A percentile compares a stretch with the other conserved stretches of the same genome.
phyloP scores from a whole-genome alignment of 2,329 filamentous ascomycete species.

The Dryadomyces sulphureus region DNA sequence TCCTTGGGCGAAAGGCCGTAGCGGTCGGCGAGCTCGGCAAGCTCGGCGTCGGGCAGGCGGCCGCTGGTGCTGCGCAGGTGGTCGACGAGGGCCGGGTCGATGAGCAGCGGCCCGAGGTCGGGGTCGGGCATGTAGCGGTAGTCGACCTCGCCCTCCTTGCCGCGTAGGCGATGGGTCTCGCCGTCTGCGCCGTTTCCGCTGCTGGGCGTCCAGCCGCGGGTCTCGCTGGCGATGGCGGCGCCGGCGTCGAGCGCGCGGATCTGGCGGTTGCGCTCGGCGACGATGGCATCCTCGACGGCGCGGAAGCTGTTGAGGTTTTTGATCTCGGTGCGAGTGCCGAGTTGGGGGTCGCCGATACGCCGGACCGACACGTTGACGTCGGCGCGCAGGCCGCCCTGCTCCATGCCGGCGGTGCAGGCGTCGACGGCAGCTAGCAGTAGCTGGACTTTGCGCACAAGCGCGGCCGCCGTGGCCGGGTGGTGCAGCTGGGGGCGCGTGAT shows the following conservation, averaged over 20 bases:
- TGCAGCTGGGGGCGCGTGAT: slow-evolving; percentile 86
- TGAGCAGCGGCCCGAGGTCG: slow-evolving; percentile 66
- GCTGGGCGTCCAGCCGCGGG: slow-evolving; percentile 81
- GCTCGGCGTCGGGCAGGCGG: slow-evolving; percentile 54
- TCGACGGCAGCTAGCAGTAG: slow-evolving; percentile 63
- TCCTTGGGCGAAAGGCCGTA: slow-evolving; percentile 69
- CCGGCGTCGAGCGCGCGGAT: slow-evolving; percentile 67
- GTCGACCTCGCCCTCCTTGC: slow-evolving; percentile 94
- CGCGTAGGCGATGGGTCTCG: slow-evolving; percentile 66
- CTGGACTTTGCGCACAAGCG: slow-evolving; percentile 81
- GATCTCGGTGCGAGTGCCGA: slow-evolving; percentile 89
- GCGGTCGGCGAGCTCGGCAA: slow-evolving; percentile 43
- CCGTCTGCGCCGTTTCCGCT: slow-evolving; percentile 29
- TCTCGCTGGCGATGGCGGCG: slow-evolving; percentile 51
- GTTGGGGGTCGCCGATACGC: slow-evolving; percentile 29
- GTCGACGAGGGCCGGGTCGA: slow-evolving; percentile 54
- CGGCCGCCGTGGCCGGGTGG: slow-evolving; percentile 72
- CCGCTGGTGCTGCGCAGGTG: slow-evolving; percentile 51
- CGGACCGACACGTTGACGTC: slow-evolving; percentile 92
- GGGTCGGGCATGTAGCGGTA: slow-evolving; percentile 98
- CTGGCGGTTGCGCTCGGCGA: slow-evolving; percentile 80
- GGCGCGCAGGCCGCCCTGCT: slow-evolving; percentile 75
- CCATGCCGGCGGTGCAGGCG: slow-evolving; percentile 84
- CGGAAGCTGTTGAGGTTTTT: slow-evolving; percentile 95
- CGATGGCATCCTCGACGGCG: slow-evolving; percentile 85